Base-by-base conservation (phyloP, 306 rosid genomes). In the Rubus idaeus region DNA sequence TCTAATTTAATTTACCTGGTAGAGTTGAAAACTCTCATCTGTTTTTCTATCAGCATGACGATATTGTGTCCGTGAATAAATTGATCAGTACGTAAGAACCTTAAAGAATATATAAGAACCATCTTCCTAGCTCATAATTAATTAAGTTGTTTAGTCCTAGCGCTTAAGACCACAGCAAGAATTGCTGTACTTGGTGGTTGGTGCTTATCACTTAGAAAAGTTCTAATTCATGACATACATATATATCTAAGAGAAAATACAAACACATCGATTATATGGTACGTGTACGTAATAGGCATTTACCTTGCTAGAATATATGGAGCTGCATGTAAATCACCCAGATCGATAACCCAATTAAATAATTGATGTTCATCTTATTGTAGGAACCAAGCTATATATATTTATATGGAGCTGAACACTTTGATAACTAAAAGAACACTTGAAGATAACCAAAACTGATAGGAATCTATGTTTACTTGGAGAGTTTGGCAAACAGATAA, bases 391-490 rank as follows among this genome's bases (percentile, higher is more conserved):
- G 46, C 68, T 37, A 63, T 35, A 26, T 35, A 35, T 63, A 63
- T 71, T 30, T 41, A 51, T 39, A 5, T 2, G 1, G 1, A 41
- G 18, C 60, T 30, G 41, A 50, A 12, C 10, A 11, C 52, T 39
- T 5, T 64, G 47, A 65, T 21, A 20, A 44, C 39, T 45, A 68
- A 42, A 42, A 46, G 55, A 68, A 30, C 12, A 49, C 16, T 51
- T 50, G 35, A 11, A 56, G 75, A 51, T 55, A 35, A 71, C 49
- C 49, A 51, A 52, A 71, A 37, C 51, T 69, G 69, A 50, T 35
- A 9, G 83, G 87, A 87, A 83, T 82, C 83, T 26, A 56, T 68
- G 84, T 71, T 83, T 78, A 87, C 90, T 84, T 87, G 82, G 10
- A 74, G 73, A 73, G 83, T 45, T 41, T 80, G 87, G 68, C 62